Evolutionary conservation across 1,284 basidiomycete species (phyloP), one percentile per base, ranked within the genome.

Genomic region (Cryptococcus amylolentus): DNA sequence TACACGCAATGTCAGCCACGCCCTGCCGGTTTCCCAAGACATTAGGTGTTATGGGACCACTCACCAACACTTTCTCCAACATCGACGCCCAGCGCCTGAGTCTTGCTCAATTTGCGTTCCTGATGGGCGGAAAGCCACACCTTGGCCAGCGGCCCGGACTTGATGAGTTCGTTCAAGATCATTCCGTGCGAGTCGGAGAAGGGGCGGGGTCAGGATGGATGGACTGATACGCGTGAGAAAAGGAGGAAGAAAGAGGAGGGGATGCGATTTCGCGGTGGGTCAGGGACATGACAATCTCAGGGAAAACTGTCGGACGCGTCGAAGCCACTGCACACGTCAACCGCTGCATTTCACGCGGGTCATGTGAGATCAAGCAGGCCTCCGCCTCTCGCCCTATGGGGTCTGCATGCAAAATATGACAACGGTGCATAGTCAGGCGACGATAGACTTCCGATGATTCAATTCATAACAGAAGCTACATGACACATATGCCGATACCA

Each of bases 101-200:
- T 86, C 78, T 98, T 98, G 70, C 90, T 93, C 68, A 98, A 85
- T 81, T 97, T 97, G 70, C 92, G 86, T 78, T 98, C 93, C 86
- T 95, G 94, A 81, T 98, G 95, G 1, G 96, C 95, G 26, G 95
- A 95, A 51, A 98, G 87, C 95, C 95, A 98, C 81, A 98, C 91
- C 79, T 89, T 91, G 44, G 91, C 94, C 39, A 98, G 82, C 8
- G 94, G 91, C 49, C 95, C 95, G 58, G 91, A 87, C 72, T 93
- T 89, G 76, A 96, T 90, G 47, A 89, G 86, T 75, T 96, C 93
- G 60, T 89, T 92, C 71, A 94, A 91, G 75, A 95, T 91, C 92
- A 81, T 81, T 20, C 31, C 39, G 6, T 35, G 18, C 4, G 26
- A 35, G 8, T 10, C 10, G 31, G 46, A 26, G 42, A 27, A 7